Evolutionary conservation across 176 grass and related monocot species (phyloP), one percentile per base, ranked within the genome.

Genomic region (Aegilops umbellulata): DNA sequence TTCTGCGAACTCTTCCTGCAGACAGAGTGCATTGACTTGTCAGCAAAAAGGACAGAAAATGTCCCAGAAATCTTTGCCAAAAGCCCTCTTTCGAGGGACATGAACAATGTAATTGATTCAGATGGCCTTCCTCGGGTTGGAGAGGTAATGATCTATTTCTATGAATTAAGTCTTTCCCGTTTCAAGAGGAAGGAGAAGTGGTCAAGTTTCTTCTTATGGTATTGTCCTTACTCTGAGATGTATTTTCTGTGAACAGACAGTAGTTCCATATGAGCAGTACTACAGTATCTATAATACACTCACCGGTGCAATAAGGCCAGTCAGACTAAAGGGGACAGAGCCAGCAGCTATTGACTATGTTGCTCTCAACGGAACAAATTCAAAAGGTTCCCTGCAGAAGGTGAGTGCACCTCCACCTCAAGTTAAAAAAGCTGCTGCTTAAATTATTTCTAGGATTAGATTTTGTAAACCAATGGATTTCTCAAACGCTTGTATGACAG

Each of bases 51-150:
- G 68, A 92, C 89, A 82, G 84, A 84, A 73, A 90, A 91, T 83
- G 24, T 80, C 39, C 81, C 82, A 26, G 91, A 98, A 87, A 85
- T 92, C 60, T 98, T 98, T 88, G 86, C 91, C 4, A 94, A 89
- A 63, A 95, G 96, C 68, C 84, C 47, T 44, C 61, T 90, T 60
- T 84, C 89, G 24, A 91, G 82, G 91, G 91, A 88, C 10, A 85
- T 80, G 14, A 63, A 76, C 4, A 60, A 74, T 58, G 78, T 41
- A 53, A 92, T 92, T 64, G 96, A 95, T 86, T 87, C 86, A 89
- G 96, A 98, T 89, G 96, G 96, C 27, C 96, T 98, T 94, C 96
- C 96, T 91, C 87, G 79, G 19, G 87, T 95, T 92, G 91, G 90
- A 89, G 88, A 92, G 93, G 96, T 97, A 46, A 15, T 74, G 78